phyloP scores from a whole-genome alignment of 768 basidiomycete species.

The Mycena pura region DNA sequence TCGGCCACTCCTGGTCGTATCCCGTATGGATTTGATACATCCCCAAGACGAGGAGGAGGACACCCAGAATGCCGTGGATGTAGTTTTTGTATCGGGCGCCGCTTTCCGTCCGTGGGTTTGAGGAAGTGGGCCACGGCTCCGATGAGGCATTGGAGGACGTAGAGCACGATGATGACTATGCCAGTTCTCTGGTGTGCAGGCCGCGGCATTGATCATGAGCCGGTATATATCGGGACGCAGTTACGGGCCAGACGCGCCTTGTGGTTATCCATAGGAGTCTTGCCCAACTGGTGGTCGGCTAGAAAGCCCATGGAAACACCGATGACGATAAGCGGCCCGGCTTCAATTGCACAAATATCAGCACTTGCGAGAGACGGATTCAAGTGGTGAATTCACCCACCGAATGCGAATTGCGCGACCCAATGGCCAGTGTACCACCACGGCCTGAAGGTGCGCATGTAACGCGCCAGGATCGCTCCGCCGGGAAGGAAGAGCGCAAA shows the following conservation, averaged over 20 bases:
- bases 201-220: too few relatives aligned
- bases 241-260: neutral
- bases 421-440: constrained; percentile 14
- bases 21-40: constrained; percentile 56
- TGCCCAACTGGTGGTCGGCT: neutral
- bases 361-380: neutral
- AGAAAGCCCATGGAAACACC: neutral
- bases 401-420: neutral
- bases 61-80: constrained; percentile 58
- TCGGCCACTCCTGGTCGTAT: constrained; percentile 55
- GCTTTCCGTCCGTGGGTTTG: constrained; percentile 44
- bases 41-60: constrained; percentile 54
- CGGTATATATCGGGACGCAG: neutral
- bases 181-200: constrained; percentile 60
- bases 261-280: neutral
- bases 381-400: neutral
- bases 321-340: neutral
- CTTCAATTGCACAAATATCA: neutral
- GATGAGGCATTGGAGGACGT: constrained; percentile 52
- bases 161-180: constrained; percentile 54
- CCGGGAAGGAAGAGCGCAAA: neutral
- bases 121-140: constrained; percentile 60
- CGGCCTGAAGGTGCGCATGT: constrained; percentile 2
- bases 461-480: constrained; percentile 2
- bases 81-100: constrained; percentile 62